Percentiles rank a stretch among this genome's conserved stretches.
phyloP scores from a whole-genome alignment of 106 monocot genomes.

The Vanilla planifolia region DNA sequence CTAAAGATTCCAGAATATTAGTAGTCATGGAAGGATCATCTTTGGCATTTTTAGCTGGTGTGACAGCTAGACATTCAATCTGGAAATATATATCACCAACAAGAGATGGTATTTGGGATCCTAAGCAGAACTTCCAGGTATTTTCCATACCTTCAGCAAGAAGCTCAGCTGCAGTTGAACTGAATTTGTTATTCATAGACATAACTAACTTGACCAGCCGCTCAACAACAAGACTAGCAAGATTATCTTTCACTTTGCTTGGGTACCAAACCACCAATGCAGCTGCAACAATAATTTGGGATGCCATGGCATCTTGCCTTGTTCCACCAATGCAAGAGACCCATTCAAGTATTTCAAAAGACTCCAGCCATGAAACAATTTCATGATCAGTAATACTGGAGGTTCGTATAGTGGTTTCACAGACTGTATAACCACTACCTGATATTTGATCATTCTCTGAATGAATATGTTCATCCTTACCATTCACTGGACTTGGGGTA shows the following conservation, averaged over 20 bases:
- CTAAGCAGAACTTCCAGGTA: conserved; percentile 73
- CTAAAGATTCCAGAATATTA: conserved; percentile 69
- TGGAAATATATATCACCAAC: conserved; percentile 82
- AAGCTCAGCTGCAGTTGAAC: conserved; percentile 92
- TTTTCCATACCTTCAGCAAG: conserved; percentile 97
- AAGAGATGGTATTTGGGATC: conserved; percentile 57
- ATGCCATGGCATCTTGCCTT: conserved; percentile 78
- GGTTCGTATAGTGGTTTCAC: background rate
- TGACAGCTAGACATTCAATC: conserved; percentile 69
- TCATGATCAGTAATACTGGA: conserved; percentile 14
- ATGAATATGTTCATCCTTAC: conserved; percentile 14
- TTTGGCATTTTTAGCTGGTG: conserved; percentile 29
- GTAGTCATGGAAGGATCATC: conserved; percentile 34
- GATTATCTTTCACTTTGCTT: conserved; percentile 65
- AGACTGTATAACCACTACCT: conserved; percentile 2
- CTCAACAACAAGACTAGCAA: conserved; percentile 51
- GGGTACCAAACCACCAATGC: conserved; percentile 99
- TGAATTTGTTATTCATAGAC: conserved; percentile 82
- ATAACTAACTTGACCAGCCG: conserved; percentile 86
- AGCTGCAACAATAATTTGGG: conserved; percentile 86
- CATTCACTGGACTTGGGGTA: conserved; percentile 18
- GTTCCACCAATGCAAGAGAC: conserved; percentile 76
- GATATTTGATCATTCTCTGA: conserved; percentile 5
- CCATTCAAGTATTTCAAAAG: conserved; percentile 89
- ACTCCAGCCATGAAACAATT: conserved; percentile 73